Percentiles rank a stretch among this genome's conserved stretches.
Conservation (phyloP, 768 basidiomycete genomes). For the Suillus paluster region DNA sequence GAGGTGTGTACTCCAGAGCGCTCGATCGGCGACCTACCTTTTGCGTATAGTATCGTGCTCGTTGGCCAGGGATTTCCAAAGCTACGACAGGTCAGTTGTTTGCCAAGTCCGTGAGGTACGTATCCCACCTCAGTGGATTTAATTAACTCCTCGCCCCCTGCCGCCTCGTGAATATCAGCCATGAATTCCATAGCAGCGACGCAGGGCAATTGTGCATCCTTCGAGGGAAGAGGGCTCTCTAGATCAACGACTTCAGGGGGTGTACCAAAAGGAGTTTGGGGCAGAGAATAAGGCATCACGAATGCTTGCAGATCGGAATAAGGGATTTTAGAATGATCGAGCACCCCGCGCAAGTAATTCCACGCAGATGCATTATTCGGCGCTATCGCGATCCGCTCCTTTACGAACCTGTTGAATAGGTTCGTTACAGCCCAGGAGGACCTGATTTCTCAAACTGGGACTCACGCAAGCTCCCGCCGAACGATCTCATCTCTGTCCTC, state of each 20-base stretch:
- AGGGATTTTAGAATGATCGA: constrained; percentile 63
- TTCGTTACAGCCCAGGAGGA: not conserved
- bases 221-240: constrained; percentile 71
- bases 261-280: constrained; percentile 29
- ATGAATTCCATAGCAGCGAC: constrained; percentile 83
- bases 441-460: constrained; percentile 21
- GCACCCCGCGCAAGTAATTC: constrained; percentile 93
- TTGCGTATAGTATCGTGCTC: constrained; percentile 77
- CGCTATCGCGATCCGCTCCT: constrained; percentile 80
- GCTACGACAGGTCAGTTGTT: constrained; percentile 41
- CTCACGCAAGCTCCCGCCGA: constrained; percentile 77
- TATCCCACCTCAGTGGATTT: constrained; percentile 54
- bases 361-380: constrained; percentile 96
- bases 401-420: constrained; percentile 61
- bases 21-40: constrained; percentile 53
- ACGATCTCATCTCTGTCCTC: constrained; percentile 62
- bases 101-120: not conserved
- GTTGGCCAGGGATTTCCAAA: constrained; percentile 72
- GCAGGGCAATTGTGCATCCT: constrained; percentile 74
- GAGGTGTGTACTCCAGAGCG: constrained; percentile 18
- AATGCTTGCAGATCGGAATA: constrained; percentile 61
- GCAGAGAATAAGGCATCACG: constrained; percentile 63
- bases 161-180: constrained; percentile 72
- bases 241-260: constrained; percentile 63
- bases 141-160: constrained; percentile 50